These are phyloP conservation scores for Eimeria sp. DNA, from an alignment of 169 alveolate species.

Conservation along the genomic window DNA sequence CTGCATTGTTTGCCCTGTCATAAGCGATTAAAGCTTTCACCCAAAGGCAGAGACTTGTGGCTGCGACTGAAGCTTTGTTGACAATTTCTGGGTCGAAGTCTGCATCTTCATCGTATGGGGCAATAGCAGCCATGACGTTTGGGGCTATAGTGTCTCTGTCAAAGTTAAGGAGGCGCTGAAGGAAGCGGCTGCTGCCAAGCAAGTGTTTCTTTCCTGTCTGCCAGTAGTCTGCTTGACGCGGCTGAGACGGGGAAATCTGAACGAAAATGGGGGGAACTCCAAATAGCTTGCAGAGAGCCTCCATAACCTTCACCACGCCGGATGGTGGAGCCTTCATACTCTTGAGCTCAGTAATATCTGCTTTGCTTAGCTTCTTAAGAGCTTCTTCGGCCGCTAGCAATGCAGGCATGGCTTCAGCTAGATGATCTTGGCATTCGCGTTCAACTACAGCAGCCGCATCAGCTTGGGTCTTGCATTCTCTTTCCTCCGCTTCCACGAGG, in stretches of 20 bases:
- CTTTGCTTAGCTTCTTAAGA: constrained; percentile 93
- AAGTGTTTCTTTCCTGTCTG: constrained; percentile 93
- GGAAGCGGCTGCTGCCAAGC: constrained; percentile 90
- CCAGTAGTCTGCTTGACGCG: constrained; percentile 91
- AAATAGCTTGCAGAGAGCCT: constrained; percentile 92
- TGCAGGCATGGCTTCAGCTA: constrained; percentile 97
- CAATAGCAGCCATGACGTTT: constrained; percentile 96
- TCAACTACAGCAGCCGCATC: constrained; percentile 93
- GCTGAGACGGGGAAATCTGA: constrained; percentile 89
- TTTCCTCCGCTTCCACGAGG: constrained; percentile 95
- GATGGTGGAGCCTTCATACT: constrained; percentile 94
- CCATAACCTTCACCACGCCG: constrained; percentile 90
- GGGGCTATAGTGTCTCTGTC: constrained; percentile 97
- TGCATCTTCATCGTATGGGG: constrained; percentile 94
- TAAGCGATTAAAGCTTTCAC: constrained; percentile 96
- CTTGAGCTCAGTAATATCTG: constrained; percentile 97
- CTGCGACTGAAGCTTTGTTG: constrained; percentile 92
- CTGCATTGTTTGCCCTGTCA: constrained; percentile 95
- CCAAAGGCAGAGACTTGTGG: constrained; percentile 97
- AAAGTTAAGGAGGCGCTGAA: constrained; percentile 92
- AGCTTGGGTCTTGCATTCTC: constrained; percentile 92
- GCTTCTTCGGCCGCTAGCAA: constrained; percentile 95
- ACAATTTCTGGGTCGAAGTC: constrained; percentile 92
- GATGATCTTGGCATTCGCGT: constrained; percentile 94
- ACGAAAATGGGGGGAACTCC: constrained; percentile 89